Conservation (phyloP, 306 rosid genomes). For the Lotus japonicus region DNA sequence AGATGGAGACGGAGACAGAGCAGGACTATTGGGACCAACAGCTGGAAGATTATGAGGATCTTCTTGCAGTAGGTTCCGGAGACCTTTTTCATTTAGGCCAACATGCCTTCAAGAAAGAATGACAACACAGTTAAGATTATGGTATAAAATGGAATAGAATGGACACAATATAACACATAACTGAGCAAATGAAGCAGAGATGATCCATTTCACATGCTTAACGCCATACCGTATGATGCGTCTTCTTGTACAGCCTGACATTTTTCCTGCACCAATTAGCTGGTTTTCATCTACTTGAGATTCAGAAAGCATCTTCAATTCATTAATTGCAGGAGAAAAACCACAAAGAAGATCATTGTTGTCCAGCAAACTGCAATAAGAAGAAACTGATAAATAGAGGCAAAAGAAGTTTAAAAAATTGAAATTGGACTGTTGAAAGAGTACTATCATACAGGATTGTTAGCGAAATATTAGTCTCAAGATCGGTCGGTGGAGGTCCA, state of each 20-base stretch:
- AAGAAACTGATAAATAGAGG: slow-evolving; percentile 7
- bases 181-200: background rate
- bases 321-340: slow-evolving; percentile 54
- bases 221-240: slow-evolving; percentile 40
- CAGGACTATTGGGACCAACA: background rate
- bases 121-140: background rate
- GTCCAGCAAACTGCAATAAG: slow-evolving; percentile 70
- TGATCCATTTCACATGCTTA: slow-evolving; percentile 22
- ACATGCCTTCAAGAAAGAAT: slow-evolving; percentile 33
- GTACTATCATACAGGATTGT: slow-evolving; percentile 62
- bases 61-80: slow-evolving; percentile 26
- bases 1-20: background rate
- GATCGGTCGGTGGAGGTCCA: slow-evolving; percentile 56
- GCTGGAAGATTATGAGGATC: slow-evolving; percentile 7
- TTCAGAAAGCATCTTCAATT: slow-evolving; percentile 54
- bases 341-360: slow-evolving; percentile 60
- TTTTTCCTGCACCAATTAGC: slow-evolving; percentile 32
- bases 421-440: slow-evolving; percentile 13
- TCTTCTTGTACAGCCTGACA: slow-evolving; percentile 37
- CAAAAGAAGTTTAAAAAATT: background rate
- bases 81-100: slow-evolving; percentile 20
- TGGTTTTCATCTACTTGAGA: slow-evolving; percentile 65
- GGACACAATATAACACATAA: background rate
- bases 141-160: background rate
- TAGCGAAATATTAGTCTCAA: slow-evolving; percentile 60